Base-by-base conservation (phyloP, 352 stramenopile genomes). In the Phytophthora nicotianae region DNA sequence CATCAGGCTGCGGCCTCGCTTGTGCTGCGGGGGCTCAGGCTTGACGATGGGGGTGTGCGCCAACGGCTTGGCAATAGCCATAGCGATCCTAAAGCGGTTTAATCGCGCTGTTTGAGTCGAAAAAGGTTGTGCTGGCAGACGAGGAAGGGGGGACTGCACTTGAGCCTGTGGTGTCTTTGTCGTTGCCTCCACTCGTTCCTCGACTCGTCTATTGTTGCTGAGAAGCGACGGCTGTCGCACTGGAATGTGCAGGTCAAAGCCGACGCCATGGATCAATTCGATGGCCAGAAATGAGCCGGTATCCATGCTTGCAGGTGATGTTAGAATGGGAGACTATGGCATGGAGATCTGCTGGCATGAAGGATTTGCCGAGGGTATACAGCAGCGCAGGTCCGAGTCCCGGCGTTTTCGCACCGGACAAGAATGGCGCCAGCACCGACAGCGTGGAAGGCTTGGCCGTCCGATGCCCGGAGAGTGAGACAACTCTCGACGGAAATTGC, bases 201-300 rank as follows among this genome's bases (percentile, higher is more conserved):
- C 61, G 54, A 69, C 61, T 69, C 61, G 54, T 69, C 54, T 69
- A 69, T 66, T 35, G 61, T 62, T 33, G 50, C 41, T 37, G 45
- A 40, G 16, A 51, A 50, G 27, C 47, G 47, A 53, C 51, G 46
- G 41, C 42, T 66, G 59, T 50, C 33, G n/a, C 13, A 40, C 45
- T 17, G 13, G 58, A 45, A 67, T 23, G 7, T 21, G 3, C 33
- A 23, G 21, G 24, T 65, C 62, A 37, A 50, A 6, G 37, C 37
- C 41, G 17, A 50, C 33, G 55, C 27, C 26, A 29, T 29, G 14
- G 35, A 35, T 38, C 54, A 55, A 59, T 65, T 41, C 40, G 54
- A 33, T 33, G 61, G 20, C 41, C 49, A 69, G 54, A 69, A 58
- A 65, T 64, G 38, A 49, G 61, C 11, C 61, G 29, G 5, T 16